Evolutionary conservation across 139 green algal genomes (phyloP).

Genomic region (Auxenochlorella pyrenoidosa): DNA sequence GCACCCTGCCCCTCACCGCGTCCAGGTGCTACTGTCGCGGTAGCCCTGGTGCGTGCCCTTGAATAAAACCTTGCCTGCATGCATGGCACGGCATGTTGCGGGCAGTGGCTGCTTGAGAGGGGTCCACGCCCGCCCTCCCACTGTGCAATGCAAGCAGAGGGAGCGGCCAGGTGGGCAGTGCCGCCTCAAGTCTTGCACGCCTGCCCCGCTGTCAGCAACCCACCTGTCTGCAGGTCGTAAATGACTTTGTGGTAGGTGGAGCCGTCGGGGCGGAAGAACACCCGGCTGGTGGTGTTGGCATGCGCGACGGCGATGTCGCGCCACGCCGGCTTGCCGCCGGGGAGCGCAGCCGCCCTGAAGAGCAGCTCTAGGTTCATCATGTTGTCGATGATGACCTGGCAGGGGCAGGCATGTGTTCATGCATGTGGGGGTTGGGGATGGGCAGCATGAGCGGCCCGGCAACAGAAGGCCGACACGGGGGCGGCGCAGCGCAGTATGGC

Average conservation of each 20-base stretch:
- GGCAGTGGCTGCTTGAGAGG: background rate
- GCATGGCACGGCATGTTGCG: background rate
- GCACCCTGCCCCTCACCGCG: too few relatives aligned
- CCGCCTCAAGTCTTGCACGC: too few relatives aligned
- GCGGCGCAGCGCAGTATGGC: background rate
- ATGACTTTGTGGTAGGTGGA: background rate
- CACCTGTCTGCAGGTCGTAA: background rate
- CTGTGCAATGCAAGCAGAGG: background rate
- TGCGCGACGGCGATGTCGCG: background rate
- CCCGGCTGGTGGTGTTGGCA: background rate
- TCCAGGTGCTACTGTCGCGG: background rate
- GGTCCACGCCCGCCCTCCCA: too few relatives aligned
- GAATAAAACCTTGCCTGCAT: background rate
- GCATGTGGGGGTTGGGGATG: too few relatives aligned
- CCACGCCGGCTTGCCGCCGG: background rate
- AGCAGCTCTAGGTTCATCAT: slow-evolving; percentile 14
- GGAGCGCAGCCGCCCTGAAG: background rate
- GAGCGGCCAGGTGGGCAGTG: background rate
- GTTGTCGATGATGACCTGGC: slow-evolving; percentile 1
- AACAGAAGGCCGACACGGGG: too few relatives aligned
- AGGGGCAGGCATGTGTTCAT: too few relatives aligned
- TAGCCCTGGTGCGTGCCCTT: background rate
- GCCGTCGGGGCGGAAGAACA: background rate
- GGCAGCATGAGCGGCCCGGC: too few relatives aligned
- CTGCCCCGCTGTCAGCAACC: background rate